Evolutionary conservation across 768 basidiomycete genomes (phyloP).

Genomic region (Cubamyces sp.): DNA sequence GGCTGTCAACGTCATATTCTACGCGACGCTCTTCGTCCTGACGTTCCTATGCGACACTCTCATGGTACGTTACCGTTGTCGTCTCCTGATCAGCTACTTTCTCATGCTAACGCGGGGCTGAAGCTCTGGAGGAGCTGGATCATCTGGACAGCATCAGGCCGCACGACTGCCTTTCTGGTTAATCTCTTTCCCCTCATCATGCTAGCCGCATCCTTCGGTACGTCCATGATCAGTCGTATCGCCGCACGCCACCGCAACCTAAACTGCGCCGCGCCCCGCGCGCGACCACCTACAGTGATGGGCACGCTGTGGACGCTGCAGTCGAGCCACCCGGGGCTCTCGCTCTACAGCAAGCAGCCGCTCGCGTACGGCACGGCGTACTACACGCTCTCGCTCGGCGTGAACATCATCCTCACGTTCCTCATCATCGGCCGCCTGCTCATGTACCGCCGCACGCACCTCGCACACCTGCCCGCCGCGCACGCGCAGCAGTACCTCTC

Average conservation of each 20-base stretch:
- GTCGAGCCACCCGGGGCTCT: slow-evolving; percentile 26
- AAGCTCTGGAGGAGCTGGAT: slow-evolving; percentile 24
- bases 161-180: slow-evolving; percentile 6
- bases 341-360: slow-evolving; percentile 25
- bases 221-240: not conserved
- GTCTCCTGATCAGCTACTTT: no score
- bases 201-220: slow-evolving; percentile 24
- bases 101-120: not conserved
- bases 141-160: slow-evolving; percentile 23
- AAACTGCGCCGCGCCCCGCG: not conserved
- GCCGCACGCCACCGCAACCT: not conserved
- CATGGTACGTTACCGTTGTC: slow-evolving; percentile 37
- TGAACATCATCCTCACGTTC: slow-evolving; percentile 34
- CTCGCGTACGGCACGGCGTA: slow-evolving; percentile 30
- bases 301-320: slow-evolving; percentile 27
- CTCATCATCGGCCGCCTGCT: slow-evolving; percentile 31
- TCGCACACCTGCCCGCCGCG: slow-evolving; percentile 24
- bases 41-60: slow-evolving; percentile 49
- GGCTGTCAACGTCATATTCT: slow-evolving; percentile 48
- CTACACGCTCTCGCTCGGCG: slow-evolving; percentile 31
- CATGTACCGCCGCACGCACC: slow-evolving; percentile 27
- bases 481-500: slow-evolving; percentile 31
- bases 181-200: slow-evolving; percentile 18
- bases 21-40: slow-evolving; percentile 46
- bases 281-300: slow-evolving; percentile 15